Conservation (phyloP, 2,329 filamentous ascomycete genomes). For the Mollisiaceae sp. region DNA sequence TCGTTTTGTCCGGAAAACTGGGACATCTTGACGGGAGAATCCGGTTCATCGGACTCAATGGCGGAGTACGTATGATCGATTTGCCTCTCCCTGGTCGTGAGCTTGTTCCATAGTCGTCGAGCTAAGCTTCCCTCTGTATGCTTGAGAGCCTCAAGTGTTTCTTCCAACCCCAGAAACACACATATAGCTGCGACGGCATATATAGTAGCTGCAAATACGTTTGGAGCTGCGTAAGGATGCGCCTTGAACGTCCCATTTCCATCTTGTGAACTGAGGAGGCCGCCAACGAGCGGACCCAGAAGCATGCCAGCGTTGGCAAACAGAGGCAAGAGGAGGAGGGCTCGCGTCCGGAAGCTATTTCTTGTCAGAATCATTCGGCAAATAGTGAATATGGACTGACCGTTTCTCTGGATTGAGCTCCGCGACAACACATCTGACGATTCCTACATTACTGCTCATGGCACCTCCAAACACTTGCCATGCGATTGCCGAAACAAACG, state of each 20-base stretch:
- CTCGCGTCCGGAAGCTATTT: slow-evolving; percentile 53
- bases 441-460: slow-evolving; percentile 72
- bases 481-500: slow-evolving; percentile 62
- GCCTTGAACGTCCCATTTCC: slow-evolving; percentile 43
- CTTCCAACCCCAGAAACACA: slow-evolving; percentile 39
- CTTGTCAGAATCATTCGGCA: not conserved
- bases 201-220: slow-evolving; percentile 42
- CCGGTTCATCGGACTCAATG: slow-evolving; percentile 8
- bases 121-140: slow-evolving; percentile 10
- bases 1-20: slow-evolving; percentile 1
- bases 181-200: slow-evolving; percentile 37
- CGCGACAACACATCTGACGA: slow-evolving; percentile 71
- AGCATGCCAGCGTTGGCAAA: slow-evolving; percentile 65
- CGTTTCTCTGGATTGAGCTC: slow-evolving; percentile 73
- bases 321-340: slow-evolving; percentile 54
- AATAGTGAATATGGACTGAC: slow-evolving; percentile 39
- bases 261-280: slow-evolving; percentile 45
- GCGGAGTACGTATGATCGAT: slow-evolving; percentile 8
- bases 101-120: slow-evolving; percentile 40
- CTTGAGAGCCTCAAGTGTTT: slow-evolving; percentile 14
- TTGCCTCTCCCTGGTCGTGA: not conserved
- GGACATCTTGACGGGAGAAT: slow-evolving; percentile 4
- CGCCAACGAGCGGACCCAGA: slow-evolving; percentile 55
- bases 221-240: slow-evolving; percentile 49
- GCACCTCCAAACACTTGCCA: slow-evolving; percentile 62